Conservation (phyloP, 2,329 filamentous ascomycete species). For the Trichophyton schoenleinii region DNA sequence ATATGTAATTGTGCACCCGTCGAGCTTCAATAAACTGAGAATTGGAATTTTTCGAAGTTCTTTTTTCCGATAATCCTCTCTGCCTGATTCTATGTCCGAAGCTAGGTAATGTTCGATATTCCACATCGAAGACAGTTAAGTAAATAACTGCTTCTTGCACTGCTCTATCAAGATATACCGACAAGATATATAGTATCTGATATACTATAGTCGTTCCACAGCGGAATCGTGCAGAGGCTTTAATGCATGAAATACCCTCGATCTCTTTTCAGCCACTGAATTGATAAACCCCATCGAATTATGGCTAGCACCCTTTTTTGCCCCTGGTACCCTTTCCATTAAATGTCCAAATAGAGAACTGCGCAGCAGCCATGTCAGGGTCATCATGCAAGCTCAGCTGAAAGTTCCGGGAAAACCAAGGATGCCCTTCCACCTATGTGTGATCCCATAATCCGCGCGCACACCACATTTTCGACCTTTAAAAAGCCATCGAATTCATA, state of each 20-base stretch:
- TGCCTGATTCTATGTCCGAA: slow-evolving; percentile 55
- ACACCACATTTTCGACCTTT: neutral
- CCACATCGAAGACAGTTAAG: slow-evolving; percentile 25
- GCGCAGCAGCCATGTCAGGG: neutral
- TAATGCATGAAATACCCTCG: slow-evolving; percentile 3
- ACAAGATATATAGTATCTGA: slow-evolving; percentile 50
- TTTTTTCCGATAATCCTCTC: slow-evolving; percentile 23
- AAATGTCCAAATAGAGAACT: neutral
- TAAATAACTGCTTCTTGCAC: slow-evolving; percentile 39
- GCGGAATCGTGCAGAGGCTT: slow-evolving; percentile 20
- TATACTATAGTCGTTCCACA: slow-evolving; percentile 35
- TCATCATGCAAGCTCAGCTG: neutral
- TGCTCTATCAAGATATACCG: slow-evolving; percentile 59
- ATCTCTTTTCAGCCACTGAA: slow-evolving; percentile 4
- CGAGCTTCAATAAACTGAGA: slow-evolving; percentile 15
- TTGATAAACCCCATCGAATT: neutral
- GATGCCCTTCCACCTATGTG: neutral
- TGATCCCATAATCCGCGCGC: neutral
- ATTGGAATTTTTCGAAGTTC: slow-evolving; percentile 26
- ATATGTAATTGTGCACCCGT: slow-evolving; percentile 9
- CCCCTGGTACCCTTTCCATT: slow-evolving; percentile 4
- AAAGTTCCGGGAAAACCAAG: neutral
- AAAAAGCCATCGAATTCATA: neutral
- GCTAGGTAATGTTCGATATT: slow-evolving; percentile 50
- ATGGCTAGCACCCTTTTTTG: slow-evolving; percentile 4